phyloP scores from a whole-genome alignment of 2,329 filamentous ascomycete species.

The Colletotrichum gigasporum region DNA sequence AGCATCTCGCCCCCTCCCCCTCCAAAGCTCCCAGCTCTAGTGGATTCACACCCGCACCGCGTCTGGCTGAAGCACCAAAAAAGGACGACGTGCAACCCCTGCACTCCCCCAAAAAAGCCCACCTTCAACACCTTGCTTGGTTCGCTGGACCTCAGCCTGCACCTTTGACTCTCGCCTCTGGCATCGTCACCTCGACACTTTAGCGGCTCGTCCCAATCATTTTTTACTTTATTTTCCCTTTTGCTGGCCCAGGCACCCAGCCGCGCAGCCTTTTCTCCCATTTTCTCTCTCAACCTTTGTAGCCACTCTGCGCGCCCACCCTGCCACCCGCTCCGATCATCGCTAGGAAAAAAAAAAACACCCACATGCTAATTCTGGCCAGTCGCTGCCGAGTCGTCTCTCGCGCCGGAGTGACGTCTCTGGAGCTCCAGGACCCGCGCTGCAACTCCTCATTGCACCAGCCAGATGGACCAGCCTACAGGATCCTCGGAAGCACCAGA shows the following conservation, averaged over 20 bases:
- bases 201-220: conserved; percentile 13
- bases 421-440: conserved; percentile 55
- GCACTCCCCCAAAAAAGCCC: conserved; percentile 26
- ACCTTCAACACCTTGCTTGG: conserved; percentile 25
- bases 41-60: conserved; percentile 28
- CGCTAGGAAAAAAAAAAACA: conserved; percentile 36
- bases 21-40: conserved; percentile 30
- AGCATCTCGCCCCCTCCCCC: conserved; percentile 21
- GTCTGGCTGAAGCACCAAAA: conserved; percentile 19
- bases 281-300: conserved; percentile 35
- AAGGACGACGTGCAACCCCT: conserved; percentile 29
- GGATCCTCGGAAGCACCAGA: conserved; percentile 62
- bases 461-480: conserved; percentile 64
- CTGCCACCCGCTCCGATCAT: conserved; percentile 32
- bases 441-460: conserved; percentile 46
- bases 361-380: conserved; percentile 67
- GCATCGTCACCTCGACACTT: conserved; percentile 28
- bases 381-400: conserved; percentile 63
- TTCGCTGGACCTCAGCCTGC: conserved; percentile 23
- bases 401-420: conserved; percentile 61
- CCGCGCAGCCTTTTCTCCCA: conserved; percentile 20
- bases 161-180: too few relatives aligned
- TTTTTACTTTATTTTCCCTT: not conserved
- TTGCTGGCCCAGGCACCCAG: not conserved
- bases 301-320: conserved; percentile 4